A percentile compares a stretch with the other conserved stretches of the same genome.
These are phyloP conservation scores for Phytophthora syringae DNA, from an alignment of 352 stramenopile species.

Conservation along the genomic window DNA sequence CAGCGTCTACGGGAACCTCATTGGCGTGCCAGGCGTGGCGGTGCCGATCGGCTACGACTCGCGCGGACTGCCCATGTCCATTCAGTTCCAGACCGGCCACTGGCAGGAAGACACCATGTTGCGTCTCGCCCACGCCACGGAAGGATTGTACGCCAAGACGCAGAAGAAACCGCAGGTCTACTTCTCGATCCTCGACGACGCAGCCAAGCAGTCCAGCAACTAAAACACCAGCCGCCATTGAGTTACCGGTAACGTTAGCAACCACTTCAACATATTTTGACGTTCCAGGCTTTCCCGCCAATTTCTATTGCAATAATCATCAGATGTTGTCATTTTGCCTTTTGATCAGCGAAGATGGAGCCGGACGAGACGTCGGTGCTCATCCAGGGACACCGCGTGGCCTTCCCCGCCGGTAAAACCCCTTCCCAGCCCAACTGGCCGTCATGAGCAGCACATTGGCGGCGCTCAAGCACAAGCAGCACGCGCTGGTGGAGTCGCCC, in stretches of 20 bases:
- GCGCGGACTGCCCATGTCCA: slow-evolving; percentile 68
- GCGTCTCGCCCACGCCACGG: slow-evolving; percentile 62
- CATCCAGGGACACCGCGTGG: slow-evolving; percentile 85
- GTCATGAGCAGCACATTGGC: slow-evolving; percentile 86
- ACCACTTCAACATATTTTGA: slow-evolving; percentile 22
- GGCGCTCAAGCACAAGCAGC: slow-evolving; percentile 74
- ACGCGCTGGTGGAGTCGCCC: slow-evolving; percentile 83
- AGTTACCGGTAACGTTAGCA: not conserved
- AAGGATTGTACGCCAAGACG: slow-evolving; percentile 44
- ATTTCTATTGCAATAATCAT: slow-evolving; percentile 23
- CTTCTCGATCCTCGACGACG: slow-evolving; percentile 70
- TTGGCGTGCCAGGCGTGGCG: slow-evolving; percentile 80
- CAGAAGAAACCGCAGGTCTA: slow-evolving; percentile 68
- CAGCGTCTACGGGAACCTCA: slow-evolving; percentile 87
- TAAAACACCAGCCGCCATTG: slow-evolving; percentile 1
- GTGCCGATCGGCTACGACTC: slow-evolving; percentile 80
- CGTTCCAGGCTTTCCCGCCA: slow-evolving; percentile 9
- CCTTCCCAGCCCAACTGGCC: slow-evolving; percentile 83
- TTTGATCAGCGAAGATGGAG: slow-evolving; percentile 1
- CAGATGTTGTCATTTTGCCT: slow-evolving; percentile 14
- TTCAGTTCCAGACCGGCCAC: slow-evolving; percentile 81
- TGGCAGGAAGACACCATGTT: slow-evolving; percentile 82
- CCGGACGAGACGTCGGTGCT: slow-evolving; percentile 48
- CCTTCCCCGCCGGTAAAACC: slow-evolving; percentile 76
- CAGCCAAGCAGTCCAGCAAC: slow-evolving; percentile 28